phyloP scores from a whole-genome alignment of 2,329 filamentous ascomycete species.

The Chalara sp. region DNA sequence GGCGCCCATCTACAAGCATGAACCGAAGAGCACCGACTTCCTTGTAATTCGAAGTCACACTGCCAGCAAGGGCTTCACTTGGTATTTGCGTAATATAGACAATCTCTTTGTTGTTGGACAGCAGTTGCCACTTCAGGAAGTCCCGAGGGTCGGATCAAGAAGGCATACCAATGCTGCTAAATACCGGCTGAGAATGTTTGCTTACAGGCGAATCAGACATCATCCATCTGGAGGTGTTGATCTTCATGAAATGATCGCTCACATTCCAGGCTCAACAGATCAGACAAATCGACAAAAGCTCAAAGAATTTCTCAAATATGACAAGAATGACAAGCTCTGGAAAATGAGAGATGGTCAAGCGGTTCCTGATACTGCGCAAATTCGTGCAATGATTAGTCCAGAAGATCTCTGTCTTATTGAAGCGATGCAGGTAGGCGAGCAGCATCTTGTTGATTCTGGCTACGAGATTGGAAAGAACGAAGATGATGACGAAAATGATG shows the following conservation, averaged over 20 bases:
- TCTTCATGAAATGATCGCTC: slow-evolving; percentile 80
- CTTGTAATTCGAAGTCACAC: slow-evolving; percentile 78
- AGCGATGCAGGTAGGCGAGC: slow-evolving; percentile 91
- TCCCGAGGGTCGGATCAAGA: slow-evolving; percentile 87
- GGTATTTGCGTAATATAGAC: slow-evolving; percentile 83
- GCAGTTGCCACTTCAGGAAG: slow-evolving; percentile 83
- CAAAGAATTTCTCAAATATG: slow-evolving; percentile 90
- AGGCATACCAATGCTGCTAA: slow-evolving; percentile 97
- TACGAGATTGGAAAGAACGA: slow-evolving; percentile 68
- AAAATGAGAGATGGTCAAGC: slow-evolving; percentile 65
- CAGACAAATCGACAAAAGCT: slow-evolving; percentile 95
- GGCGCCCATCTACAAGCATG: slow-evolving; percentile 87
- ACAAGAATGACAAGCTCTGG: slow-evolving; percentile 81
- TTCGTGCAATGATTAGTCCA: slow-evolving; percentile 85
- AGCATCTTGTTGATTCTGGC: slow-evolving; percentile 85
- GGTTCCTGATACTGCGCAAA: slow-evolving; percentile 71
- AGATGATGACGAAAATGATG: slow-evolving; percentile 40
- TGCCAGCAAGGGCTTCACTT: slow-evolving; percentile 67
- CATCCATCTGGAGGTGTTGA: slow-evolving; percentile 63
- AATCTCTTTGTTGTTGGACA: slow-evolving; percentile 89
- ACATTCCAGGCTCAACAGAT: slow-evolving; percentile 88
- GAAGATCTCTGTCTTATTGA: slow-evolving; percentile 94
- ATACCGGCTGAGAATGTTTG: slow-evolving; percentile 92
- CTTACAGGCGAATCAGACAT: slow-evolving; percentile 79
- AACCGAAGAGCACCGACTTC: slow-evolving; percentile 73